Base-by-base conservation (phyloP, 192 early-diverging fungal genomes). In the Gryganskiella cystojenkinii region DNA sequence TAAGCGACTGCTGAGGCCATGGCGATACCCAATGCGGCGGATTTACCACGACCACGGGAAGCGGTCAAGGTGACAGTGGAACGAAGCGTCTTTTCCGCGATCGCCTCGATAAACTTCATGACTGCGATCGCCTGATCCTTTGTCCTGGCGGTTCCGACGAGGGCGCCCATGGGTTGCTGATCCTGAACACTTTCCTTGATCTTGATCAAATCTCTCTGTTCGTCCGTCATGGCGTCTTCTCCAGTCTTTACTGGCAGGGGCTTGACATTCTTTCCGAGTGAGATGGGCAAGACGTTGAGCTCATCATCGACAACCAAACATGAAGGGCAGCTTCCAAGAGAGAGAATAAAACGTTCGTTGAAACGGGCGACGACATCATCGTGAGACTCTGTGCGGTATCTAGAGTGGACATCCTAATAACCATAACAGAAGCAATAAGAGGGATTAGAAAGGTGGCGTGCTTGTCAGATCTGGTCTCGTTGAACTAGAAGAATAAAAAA, bases 231-330 rank as follows among this genome's bases (percentile, higher is more conserved):
- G 11, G 63, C 68, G 9, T 90, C 86, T 9, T 85, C 86, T 37
- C 79, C 65, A 52, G 71, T 65, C 52, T 85, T 86, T 49, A 89
- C 71, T 22, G 92, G 89, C 51, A 95, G 61, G 22, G 97, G 93
- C 83, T 98, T 97, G 47, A 97, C 94, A 69, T 93, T 91, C 86
- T 97, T 96, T 9, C 95, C 98, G 19, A 91, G 87, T 46, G 94
- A 96, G 44, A 99, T 86, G 19, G 96, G 96, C 43, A 99, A 82
- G 22, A 99, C 95, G 79, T 99, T 99, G 57, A 99, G 87, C 83
- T 99, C 98, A 64, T 99, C 98, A 64, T 99, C 98, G 10, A 97
- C 92, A 15, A 99, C 96, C 55, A 99, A 78, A 79, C 96, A 98
- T 17, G 90, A 88, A 27, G 91, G 85, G 79, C 96, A 96, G 35